A percentile compares a stretch with the other conserved stretches of the same genome.
These are phyloP conservation scores for Botrytis fabae DNA, from an alignment of 2,329 filamentous ascomycete genomes.

Conservation along the genomic window DNA sequence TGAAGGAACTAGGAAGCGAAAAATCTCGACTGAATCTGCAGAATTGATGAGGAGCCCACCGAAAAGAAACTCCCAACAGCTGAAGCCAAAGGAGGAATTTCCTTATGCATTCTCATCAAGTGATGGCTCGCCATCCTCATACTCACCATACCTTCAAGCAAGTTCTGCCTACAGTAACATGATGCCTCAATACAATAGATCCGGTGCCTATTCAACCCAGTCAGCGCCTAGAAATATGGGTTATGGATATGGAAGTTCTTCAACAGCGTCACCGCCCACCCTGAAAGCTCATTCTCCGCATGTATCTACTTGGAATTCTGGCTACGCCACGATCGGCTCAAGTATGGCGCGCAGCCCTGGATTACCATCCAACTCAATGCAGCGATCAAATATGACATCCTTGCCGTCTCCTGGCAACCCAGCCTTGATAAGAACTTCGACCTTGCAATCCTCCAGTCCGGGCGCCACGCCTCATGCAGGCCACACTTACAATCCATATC, in stretches of 20 bases:
- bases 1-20: constrained; percentile 54
- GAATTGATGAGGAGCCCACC: constrained; percentile 48
- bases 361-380: constrained; percentile 41
- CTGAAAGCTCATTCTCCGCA: constrained; percentile 52
- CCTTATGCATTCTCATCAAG: constrained; percentile 57
- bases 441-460: constrained; percentile 53
- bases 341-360: constrained; percentile 47
- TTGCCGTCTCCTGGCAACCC: constrained; percentile 49
- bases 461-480: constrained; percentile 48
- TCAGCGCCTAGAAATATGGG: constrained; percentile 45
- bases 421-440: constrained; percentile 66
- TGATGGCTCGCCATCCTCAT: constrained; percentile 44
- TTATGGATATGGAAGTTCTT: constrained; percentile 47
- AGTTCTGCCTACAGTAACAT: constrained; percentile 46
- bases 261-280: constrained; percentile 44
- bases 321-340: constrained; percentile 47
- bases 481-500: constrained; percentile 48
- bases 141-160: constrained; percentile 52
- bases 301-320: constrained; percentile 48
- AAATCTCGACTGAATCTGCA: constrained; percentile 53
- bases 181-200: constrained; percentile 42
- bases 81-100: constrained; percentile 50
- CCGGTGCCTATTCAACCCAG: constrained; percentile 38
- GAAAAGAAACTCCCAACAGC: constrained; percentile 50
- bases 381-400: constrained; percentile 30